Conservation (phyloP, 2,329 filamentous ascomycete genomes). For the Thielaviopsis populi region DNA sequence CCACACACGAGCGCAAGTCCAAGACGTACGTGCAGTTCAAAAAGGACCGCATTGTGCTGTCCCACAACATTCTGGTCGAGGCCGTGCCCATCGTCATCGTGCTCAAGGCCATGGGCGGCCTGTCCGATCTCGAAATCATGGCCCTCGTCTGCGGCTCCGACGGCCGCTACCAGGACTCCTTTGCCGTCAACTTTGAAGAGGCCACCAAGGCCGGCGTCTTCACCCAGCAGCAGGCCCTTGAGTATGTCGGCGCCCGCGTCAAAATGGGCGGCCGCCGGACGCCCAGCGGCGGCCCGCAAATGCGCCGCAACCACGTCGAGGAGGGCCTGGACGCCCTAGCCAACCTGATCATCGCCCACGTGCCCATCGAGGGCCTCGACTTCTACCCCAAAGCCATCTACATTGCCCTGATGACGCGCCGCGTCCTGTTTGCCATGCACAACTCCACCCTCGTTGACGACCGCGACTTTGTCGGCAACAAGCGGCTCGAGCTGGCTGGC, state of each 20-base stretch:
- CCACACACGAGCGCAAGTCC: conserved; percentile 91
- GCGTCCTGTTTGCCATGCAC: conserved; percentile 85
- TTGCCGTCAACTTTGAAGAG: conserved; percentile 89
- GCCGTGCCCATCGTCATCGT: conserved; percentile 90
- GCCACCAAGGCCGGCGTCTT: conserved; percentile 69
- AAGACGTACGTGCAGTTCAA: conserved; percentile 94
- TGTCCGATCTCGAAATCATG: conserved; percentile 90
- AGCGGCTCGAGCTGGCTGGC: conserved; percentile 83
- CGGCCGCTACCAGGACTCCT: conserved; percentile 81
- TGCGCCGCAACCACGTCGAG: conserved; percentile 66
- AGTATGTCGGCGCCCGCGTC: conserved; percentile 75
- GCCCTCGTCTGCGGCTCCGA: conserved; percentile 80
- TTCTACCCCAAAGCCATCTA: conserved; percentile 97
- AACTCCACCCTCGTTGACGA: conserved; percentile 86
- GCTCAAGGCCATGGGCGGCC: conserved; percentile 81
- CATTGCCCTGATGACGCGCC: conserved; percentile 91
- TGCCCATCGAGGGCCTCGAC: conserved; percentile 78
- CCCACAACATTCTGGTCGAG: conserved; percentile 86
- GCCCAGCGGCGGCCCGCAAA: conserved; percentile 34
- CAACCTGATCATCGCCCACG: conserved; percentile 86
- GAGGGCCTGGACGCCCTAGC: conserved; percentile 87
- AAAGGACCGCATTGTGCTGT: conserved; percentile 77
- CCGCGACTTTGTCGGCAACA: conserved; percentile 95
- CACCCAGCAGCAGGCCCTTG: conserved; percentile 88
- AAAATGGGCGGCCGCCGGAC: conserved; percentile 65